These are phyloP conservation scores for Euphorbia lathyris DNA, from an alignment of 345 rosid species.

Conservation along the genomic window DNA sequence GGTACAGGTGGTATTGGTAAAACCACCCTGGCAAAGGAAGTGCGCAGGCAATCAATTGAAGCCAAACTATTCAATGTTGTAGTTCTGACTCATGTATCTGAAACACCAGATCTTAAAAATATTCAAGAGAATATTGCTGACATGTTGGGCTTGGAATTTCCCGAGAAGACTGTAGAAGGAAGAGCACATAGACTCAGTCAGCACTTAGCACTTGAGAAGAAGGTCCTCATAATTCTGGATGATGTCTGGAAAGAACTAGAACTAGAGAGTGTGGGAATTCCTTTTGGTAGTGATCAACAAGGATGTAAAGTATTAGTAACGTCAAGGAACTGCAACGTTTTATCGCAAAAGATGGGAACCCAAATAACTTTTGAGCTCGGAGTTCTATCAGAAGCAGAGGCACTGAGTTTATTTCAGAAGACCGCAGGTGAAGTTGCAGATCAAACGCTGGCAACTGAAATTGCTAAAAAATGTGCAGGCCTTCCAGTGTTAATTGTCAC, in stretches of 20 bases:
- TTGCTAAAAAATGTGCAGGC: conserved; percentile 24
- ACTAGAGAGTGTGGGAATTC: conserved; percentile 26
- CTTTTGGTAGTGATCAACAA: conserved; percentile 4
- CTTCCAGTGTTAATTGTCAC: conserved; percentile 29
- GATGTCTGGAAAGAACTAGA: conserved; percentile 27
- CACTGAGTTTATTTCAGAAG: conserved; percentile 25
- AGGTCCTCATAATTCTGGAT: conserved; percentile 33
- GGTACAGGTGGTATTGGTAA: conserved; percentile 23
- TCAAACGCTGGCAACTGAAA: conserved; percentile 9
- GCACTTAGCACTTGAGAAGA: conserved; percentile 14
- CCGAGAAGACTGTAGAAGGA: conserved; percentile 6
- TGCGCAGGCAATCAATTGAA: neutral
- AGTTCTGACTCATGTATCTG: conserved; percentile 8
- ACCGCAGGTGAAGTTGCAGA: conserved; percentile 10
- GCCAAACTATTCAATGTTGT: conserved; percentile 12
- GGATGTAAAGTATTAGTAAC: conserved; percentile 33
- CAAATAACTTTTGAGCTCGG: neutral
- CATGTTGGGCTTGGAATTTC: conserved; percentile 2
- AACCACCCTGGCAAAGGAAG: conserved; percentile 22
- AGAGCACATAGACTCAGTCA: conserved; percentile 18
- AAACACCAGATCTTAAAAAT: conserved; percentile 3
- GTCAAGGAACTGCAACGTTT: conserved; percentile 10
- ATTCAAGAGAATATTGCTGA: conserved; percentile 27
- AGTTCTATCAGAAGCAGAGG: conserved; percentile 15
- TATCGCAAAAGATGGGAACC: conserved; percentile 14